Conservation (phyloP, 148 eudicot genomes). For the Rhododendron griersonianum region DNA sequence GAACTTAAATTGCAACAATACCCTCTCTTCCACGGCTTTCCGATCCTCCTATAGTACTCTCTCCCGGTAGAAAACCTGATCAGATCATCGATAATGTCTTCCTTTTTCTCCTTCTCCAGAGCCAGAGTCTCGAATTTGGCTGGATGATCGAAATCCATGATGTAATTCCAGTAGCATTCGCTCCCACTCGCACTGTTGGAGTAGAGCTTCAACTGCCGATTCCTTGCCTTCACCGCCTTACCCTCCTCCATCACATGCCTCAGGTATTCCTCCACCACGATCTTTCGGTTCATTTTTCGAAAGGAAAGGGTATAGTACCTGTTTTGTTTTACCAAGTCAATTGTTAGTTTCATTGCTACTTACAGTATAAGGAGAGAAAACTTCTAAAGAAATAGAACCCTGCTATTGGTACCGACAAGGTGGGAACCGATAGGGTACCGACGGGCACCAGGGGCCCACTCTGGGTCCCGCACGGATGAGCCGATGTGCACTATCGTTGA, state of each 20-base stretch:
- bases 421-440: too few relatives aligned
- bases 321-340: not conserved
- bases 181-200: slow-evolving; percentile 20
- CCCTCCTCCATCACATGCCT: slow-evolving; percentile 38
- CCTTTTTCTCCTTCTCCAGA: slow-evolving; percentile 31
- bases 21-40: slow-evolving; percentile 59
- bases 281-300: not conserved
- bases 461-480: too few relatives aligned
- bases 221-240: slow-evolving; percentile 18
- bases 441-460: too few relatives aligned
- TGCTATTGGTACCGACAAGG: too few relatives aligned
- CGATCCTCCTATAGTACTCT: slow-evolving; percentile 41
- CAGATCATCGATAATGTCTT: slow-evolving; percentile 39
- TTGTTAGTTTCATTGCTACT: too few relatives aligned
- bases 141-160: slow-evolving; percentile 46
- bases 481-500: too few relatives aligned
- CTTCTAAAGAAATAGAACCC: too few relatives aligned
- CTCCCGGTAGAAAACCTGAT: slow-evolving; percentile 28
- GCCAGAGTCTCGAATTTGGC: slow-evolving; percentile 43
- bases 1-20: slow-evolving; percentile 12
- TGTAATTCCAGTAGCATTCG: slow-evolving; percentile 30
- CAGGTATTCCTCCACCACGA: slow-evolving; percentile 23
- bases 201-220: slow-evolving; percentile 33
- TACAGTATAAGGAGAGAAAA: too few relatives aligned
- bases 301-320: not conserved